phyloP scores from a whole-genome alignment of 2,329 filamentous ascomycete species.

The Penicillium polonicum region DNA sequence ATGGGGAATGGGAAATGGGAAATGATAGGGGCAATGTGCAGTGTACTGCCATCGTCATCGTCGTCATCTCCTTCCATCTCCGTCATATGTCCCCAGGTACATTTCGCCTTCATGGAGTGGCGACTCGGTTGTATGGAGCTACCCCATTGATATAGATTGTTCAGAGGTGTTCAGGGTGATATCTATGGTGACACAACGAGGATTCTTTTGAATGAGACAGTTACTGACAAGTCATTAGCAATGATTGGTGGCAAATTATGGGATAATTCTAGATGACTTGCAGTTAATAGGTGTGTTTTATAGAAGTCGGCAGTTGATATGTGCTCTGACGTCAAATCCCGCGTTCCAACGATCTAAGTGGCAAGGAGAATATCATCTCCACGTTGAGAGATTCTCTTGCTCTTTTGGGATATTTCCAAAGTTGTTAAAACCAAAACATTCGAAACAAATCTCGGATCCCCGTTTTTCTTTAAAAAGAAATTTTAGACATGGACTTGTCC shows the following conservation, averaged over 20 bases:
- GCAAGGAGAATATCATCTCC: background rate
- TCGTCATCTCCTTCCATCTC: background rate
- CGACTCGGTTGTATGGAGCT: background rate
- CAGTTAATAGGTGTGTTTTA: background rate
- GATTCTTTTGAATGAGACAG: background rate
- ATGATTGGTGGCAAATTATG: background rate
- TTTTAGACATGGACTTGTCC: background rate
- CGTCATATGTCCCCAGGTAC: background rate
- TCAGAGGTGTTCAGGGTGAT: background rate
- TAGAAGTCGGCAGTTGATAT: background rate
- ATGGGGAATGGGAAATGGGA: background rate
- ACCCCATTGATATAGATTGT: background rate
- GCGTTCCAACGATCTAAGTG: background rate
- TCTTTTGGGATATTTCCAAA: background rate
- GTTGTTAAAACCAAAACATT: background rate
- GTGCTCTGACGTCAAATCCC: constrained; percentile 3
- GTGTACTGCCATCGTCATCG: background rate
- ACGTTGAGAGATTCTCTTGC: background rate
- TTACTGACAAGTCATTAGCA: background rate
- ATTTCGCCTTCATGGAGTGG: background rate
- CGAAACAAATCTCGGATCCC: background rate
- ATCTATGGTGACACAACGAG: background rate
- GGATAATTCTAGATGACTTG: background rate
- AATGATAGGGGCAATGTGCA: background rate
- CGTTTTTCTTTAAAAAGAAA: background rate